phyloP scores from a whole-genome alignment of 768 basidiomycete species.

The Rubroboletus pulcherrimus region DNA sequence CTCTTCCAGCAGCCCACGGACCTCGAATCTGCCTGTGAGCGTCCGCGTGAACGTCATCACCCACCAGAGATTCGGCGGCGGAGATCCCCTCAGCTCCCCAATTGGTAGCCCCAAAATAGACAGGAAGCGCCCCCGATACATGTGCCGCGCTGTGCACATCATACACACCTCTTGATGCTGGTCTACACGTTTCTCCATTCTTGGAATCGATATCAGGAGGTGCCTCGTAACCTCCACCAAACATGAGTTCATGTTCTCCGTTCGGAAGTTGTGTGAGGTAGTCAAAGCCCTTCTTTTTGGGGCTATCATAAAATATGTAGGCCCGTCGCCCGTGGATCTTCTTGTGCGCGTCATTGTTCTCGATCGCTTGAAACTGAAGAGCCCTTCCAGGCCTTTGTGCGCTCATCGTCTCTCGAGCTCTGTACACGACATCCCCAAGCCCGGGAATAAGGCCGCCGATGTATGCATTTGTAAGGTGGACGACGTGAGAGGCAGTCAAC shows the following conservation, averaged over 20 bases:
- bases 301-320: slow-evolving; percentile 54
- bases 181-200: slow-evolving; percentile 14
- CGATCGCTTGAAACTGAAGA: slow-evolving; percentile 18
- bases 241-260: slow-evolving; percentile 52
- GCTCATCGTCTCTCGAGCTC: slow-evolving; percentile 54
- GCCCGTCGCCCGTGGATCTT: slow-evolving; percentile 44
- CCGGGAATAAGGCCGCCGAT: slow-evolving; percentile 43
- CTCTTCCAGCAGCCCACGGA: slow-evolving; percentile 41
- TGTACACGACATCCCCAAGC: slow-evolving; percentile 30
- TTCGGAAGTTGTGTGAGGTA: slow-evolving; percentile 63
- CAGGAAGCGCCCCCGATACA: slow-evolving; percentile 46
- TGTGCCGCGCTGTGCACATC: slow-evolving; percentile 38
- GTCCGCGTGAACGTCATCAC: slow-evolving; percentile 6
- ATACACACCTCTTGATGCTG: slow-evolving; percentile 30
- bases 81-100: slow-evolving; percentile 41
- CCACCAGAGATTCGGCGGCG: slow-evolving; percentile 8
- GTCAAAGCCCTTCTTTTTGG: slow-evolving; percentile 44
- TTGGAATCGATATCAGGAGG: slow-evolving; percentile 4
- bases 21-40: slow-evolving; percentile 9
- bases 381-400: slow-evolving; percentile 54
- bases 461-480: slow-evolving; percentile 57
- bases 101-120: slow-evolving; percentile 47
- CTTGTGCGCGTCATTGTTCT: neutral
- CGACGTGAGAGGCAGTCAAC: slow-evolving; percentile 39
- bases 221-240: slow-evolving; percentile 55